Evolutionary conservation across 352 stramenopile genomes (phyloP).

Genomic region (Phytophthora lateralis): DNA sequence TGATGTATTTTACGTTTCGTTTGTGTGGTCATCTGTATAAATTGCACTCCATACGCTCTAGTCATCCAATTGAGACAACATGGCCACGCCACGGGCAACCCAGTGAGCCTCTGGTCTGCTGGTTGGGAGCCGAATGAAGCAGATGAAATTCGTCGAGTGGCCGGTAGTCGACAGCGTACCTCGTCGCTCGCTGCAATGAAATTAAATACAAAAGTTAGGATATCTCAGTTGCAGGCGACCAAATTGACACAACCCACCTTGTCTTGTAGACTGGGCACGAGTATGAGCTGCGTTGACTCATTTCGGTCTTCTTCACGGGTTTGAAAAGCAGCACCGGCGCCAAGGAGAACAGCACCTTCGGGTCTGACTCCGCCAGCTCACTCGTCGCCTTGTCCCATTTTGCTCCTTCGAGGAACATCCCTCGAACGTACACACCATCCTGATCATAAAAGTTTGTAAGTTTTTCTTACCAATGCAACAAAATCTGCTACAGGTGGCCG

Average conservation of each 20-base stretch:
- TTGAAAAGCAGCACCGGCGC: constrained; percentile 87
- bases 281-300: constrained; percentile 76
- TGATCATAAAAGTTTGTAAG: constrained; percentile 25
- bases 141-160: constrained; percentile 96
- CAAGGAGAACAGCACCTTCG: constrained; percentile 89
- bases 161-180: constrained; percentile 93
- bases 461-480: neutral
- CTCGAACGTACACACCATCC: constrained; percentile 89
- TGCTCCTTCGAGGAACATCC: constrained; percentile 90
- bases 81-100: constrained; percentile 93
- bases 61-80: constrained; percentile 92
- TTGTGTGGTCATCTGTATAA: constrained; percentile 6
- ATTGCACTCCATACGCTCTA: constrained; percentile 23
- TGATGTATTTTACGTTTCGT: neutral
- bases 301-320: constrained; percentile 79
- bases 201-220: constrained; percentile 6
- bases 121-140: constrained; percentile 90
- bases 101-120: constrained; percentile 87
- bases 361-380: constrained; percentile 78
- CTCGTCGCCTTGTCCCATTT: constrained; percentile 82
- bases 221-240: constrained; percentile 6
- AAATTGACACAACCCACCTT: constrained; percentile 40
- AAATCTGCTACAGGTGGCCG: neutral
- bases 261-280: constrained; percentile 96
- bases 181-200: constrained; percentile 70